Percentiles rank a stretch among this genome's conserved stretches.
Evolutionary conservation across 352 stramenopile species (phyloP).

Genomic region (Globisporangium camurandrum): DNA sequence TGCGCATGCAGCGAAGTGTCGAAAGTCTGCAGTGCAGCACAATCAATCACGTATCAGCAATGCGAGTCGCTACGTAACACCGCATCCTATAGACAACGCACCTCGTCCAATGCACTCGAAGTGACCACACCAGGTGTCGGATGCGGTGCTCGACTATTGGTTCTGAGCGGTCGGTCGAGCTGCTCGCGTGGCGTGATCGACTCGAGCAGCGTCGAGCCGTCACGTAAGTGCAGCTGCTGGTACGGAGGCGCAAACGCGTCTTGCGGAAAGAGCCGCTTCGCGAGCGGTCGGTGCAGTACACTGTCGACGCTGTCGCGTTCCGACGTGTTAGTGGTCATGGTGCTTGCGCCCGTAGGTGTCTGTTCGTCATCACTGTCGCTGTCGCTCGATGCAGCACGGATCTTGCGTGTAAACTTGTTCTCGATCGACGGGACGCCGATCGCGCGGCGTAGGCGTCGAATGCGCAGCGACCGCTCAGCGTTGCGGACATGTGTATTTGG

Average conservation of each 20-base stretch:
- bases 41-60: no score
- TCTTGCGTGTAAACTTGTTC: slow-evolving; percentile 34
- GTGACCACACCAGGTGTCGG: background rate
- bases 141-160: no score
- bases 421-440: slow-evolving; percentile 31
- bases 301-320: slow-evolving; percentile 18
- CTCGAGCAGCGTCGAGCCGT: slow-evolving; percentile 35
- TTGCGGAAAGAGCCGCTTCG: slow-evolving; percentile 17
- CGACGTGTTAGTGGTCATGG: slow-evolving; percentile 14
- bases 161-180: background rate
- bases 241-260: slow-evolving; percentile 23
- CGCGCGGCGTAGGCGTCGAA: slow-evolving; percentile 25
- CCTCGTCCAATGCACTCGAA: background rate
- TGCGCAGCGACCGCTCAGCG: slow-evolving; percentile 18
- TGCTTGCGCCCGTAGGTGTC: slow-evolving; percentile 16
- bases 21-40: background rate
- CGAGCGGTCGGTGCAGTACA: slow-evolving; percentile 19
- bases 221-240: slow-evolving; percentile 26
- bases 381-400: slow-evolving; percentile 7
- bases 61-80: no score
- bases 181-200: slow-evolving; percentile 27
- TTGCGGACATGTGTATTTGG: background rate
- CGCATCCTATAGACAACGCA: no score
- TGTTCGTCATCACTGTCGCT: slow-evolving; percentile 18
- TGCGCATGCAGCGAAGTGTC: slow-evolving; percentile 5